Base-by-base conservation (phyloP, 768 basidiomycete species). In the Russula compacta region DNA sequence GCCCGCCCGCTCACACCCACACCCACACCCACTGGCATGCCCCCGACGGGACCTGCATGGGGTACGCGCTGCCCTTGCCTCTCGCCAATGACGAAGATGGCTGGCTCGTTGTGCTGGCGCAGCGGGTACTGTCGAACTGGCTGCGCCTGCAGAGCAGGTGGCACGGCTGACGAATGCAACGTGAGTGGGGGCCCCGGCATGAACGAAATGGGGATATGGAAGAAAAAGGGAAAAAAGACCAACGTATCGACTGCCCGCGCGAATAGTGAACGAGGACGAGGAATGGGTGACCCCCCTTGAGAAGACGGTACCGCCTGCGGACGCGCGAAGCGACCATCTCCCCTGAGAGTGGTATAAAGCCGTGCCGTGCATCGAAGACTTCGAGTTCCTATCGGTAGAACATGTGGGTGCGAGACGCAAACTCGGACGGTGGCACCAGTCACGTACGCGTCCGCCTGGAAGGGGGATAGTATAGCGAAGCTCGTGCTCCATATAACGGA, bases 241-340 rank as follows among this genome's bases (percentile, higher is more conserved):
- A 71, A 90, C 88, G 79, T 49, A 79, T 76, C 9, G 77, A 64
- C 11, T 79, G 83, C 5, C 85, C 86, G 66, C 87, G 82, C 35
- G 81, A 77, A 69, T 92, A 92, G 68, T 92, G 89, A 0, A 90
- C 80, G 6, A 92, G 81, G 17, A 85, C 77, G n/a, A 92, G 79
- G 56, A 83, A 81, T 0, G 84, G 80, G 67, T 88, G 82, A 0
- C 88, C 87, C 33, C 87, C 88, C 69, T 87, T 89, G 46, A 73
- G 62, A 40, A 93, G 77, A 40, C 90, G 83, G 70, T 81, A 92
- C 6, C 87, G 83, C 52, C 88, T 76, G 51, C 91, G 80, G 50
- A 83, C 69, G 15, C 89, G 83, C 71, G 79, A 87, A 35, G 91
- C 89, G 61, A 69, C 75, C 9, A 75, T 69, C 64, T 92, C 90